A percentile compares a stretch with the other conserved stretches of the same genome.
These are phyloP conservation scores for Agapanthus africanus DNA, from an alignment of 106 monocot genomes.

Conservation along the genomic window DNA sequence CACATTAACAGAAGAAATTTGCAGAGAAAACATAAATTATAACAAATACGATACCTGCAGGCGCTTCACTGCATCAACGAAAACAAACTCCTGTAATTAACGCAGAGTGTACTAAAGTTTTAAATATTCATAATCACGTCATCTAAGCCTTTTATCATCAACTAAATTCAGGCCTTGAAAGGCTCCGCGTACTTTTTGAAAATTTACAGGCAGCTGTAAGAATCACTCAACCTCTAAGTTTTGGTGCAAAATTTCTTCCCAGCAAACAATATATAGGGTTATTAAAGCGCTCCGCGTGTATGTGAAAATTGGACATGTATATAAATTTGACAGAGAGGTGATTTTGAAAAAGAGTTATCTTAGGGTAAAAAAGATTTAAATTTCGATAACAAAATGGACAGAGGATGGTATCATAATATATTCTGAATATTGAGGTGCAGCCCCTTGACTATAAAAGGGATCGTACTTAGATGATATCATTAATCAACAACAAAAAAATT, in stretches of 20 bases:
- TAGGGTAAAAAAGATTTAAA: no score
- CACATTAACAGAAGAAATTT: not conserved
- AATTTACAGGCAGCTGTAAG: not conserved
- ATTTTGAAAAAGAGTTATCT: no score
- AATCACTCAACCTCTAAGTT: not conserved
- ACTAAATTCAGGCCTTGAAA: not conserved
- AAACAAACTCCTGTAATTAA: slow-evolving; percentile 90
- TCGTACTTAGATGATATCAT: no score
- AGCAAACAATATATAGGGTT: no score
- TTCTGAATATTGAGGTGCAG: no score
- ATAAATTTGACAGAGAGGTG: no score
- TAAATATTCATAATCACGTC: not conserved
- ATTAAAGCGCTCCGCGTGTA: no score
- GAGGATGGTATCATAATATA: no score
- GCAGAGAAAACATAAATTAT: not conserved
- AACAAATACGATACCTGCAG: slow-evolving; percentile 55
- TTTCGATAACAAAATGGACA: no score
- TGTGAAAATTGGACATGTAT: no score
- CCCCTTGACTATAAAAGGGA: no score
- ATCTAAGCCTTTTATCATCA: not conserved
- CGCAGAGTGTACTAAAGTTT: not conserved
- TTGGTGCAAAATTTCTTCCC: not conserved
- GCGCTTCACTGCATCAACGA: slow-evolving; percentile 74
- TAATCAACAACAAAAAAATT: no score
- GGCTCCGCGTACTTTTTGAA: not conserved